Evolutionary conservation across 306 rosid genomes (phyloP).

Genomic region (Quercus bicolor): DNA sequence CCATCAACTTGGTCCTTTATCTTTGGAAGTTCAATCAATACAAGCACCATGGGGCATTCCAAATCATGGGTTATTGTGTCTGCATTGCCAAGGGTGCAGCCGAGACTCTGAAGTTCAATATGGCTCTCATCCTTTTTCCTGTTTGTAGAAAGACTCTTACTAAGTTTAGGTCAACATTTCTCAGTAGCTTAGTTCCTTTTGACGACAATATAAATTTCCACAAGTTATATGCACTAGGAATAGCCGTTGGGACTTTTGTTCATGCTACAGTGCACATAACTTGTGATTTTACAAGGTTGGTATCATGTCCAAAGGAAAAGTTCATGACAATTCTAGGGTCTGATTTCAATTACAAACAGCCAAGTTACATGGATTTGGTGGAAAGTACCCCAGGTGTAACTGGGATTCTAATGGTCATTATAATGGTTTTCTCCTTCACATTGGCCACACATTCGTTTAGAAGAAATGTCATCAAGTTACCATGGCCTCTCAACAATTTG

Average conservation of each 20-base stretch:
- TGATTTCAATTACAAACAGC: conserved; percentile 44
- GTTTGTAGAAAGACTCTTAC: conserved; percentile 87
- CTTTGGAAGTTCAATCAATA: conserved; percentile 66
- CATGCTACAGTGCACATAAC: conserved; percentile 51
- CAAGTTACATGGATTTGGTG: conserved; percentile 42
- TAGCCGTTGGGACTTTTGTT: conserved; percentile 48
- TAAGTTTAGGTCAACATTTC: conserved; percentile 54
- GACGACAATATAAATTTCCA: conserved; percentile 89
- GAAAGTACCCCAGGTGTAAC: conserved; percentile 47
- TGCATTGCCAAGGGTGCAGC: conserved; percentile 93
- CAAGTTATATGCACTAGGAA: conserved; percentile 56
- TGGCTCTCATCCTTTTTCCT: conserved; percentile 84
- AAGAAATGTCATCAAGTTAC: conserved; percentile 50
- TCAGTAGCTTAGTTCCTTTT: conserved; percentile 62
- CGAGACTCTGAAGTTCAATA: conserved; percentile 88
- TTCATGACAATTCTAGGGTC: conserved; percentile 51
- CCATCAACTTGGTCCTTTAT: conserved; percentile 49
- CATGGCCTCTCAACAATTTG: conserved; percentile 50
- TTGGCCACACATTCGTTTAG: conserved; percentile 74
- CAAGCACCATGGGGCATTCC: conserved; percentile 33
- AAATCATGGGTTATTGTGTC: conserved; percentile 78
- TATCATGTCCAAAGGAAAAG: conserved; percentile 31
- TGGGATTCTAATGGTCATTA: conserved; percentile 56
- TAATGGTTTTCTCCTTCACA: conserved; percentile 69
- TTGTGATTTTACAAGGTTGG: conserved; percentile 79